A percentile compares a stretch with the other conserved stretches of the same genome.
Evolutionary conservation across 2,329 filamentous ascomycete genomes (phyloP).

Genomic region (Ilyonectria sp.): DNA sequence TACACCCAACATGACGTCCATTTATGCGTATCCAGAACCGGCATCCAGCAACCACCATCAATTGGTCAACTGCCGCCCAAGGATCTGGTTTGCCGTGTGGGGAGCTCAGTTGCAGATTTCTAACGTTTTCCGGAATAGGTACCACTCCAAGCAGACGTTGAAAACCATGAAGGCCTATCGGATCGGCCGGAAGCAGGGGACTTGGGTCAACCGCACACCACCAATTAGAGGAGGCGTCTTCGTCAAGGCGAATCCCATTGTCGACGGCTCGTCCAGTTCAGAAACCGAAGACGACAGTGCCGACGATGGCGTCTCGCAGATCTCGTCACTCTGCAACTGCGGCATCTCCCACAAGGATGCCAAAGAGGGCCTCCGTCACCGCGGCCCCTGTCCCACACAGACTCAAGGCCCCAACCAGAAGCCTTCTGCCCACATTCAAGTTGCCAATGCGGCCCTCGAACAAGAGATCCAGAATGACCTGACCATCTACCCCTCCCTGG

Average conservation of each 20-base stretch:
- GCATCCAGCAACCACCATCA: constrained; percentile 18
- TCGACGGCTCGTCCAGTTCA: constrained; percentile 32
- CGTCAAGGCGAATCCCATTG: constrained; percentile 37
- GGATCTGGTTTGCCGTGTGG: constrained; percentile 9
- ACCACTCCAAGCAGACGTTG: constrained; percentile 68
- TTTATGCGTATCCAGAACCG: constrained; percentile 8
- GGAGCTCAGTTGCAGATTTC: constrained; percentile 28
- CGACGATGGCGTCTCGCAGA: constrained; percentile 37
- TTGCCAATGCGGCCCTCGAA: constrained; percentile 44
- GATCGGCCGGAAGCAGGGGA: constrained; percentile 70
- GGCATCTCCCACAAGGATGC: constrained; percentile 23
- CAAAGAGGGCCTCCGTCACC: constrained; percentile 26
- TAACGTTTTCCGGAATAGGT: constrained; percentile 59
- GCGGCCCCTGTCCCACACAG: constrained; percentile 16
- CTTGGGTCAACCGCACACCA: constrained; percentile 72
- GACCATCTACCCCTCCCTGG: constrained; percentile 66
- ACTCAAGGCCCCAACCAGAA: constrained; percentile 13
- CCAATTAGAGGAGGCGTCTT: constrained; percentile 69
- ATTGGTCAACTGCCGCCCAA: constrained; percentile 32
- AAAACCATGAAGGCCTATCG: constrained; percentile 72
- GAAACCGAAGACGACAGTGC: constrained; percentile 41
- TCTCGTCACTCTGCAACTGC: constrained; percentile 39
- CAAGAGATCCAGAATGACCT: constrained; percentile 53
- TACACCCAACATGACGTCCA: constrained; percentile 24
- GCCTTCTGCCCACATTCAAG: constrained; percentile 25